Percentiles rank a stretch among this genome's conserved stretches.
Conservation (phyloP, 2,329 filamentous ascomycete genomes). For the Dichotomopilus funicola region DNA sequence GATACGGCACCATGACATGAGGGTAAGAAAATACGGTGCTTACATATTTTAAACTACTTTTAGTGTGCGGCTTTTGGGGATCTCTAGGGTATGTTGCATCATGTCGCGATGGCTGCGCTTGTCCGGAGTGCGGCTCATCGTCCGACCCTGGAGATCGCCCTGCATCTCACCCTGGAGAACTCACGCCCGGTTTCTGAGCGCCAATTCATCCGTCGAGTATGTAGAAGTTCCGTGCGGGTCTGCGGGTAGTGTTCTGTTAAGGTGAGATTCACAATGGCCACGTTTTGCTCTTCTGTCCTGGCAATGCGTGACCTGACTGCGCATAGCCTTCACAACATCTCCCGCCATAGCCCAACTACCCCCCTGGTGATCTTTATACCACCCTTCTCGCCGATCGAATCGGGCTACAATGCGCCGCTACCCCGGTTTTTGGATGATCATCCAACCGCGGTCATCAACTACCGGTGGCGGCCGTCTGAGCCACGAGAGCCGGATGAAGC, state of each 20-base stretch:
- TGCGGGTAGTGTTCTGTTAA: slow-evolving; percentile 43
- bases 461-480: slow-evolving; percentile 42
- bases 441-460: slow-evolving; percentile 51
- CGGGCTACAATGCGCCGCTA: slow-evolving; percentile 25
- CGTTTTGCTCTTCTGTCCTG: background rate
- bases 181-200: slow-evolving; percentile 14
- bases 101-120: slow-evolving; percentile 17
- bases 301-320: no score
- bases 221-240: slow-evolving; percentile 43
- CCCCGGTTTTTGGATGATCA: slow-evolving; percentile 37
- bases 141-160: background rate
- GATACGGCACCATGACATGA: no score
- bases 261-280: slow-evolving; percentile 34
- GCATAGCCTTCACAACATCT: slow-evolving; percentile 44
- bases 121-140: slow-evolving; percentile 8
- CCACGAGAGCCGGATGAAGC: no score
- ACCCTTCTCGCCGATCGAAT: slow-evolving; percentile 34
- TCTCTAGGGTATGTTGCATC: background rate
- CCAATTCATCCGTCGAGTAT: slow-evolving; percentile 31
- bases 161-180: background rate
- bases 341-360: slow-evolving; percentile 29
- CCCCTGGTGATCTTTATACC: slow-evolving; percentile 53
- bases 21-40: no score
- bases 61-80: no score
- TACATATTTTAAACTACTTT: no score